These are phyloP conservation scores for Thalassiosira tumida DNA, from an alignment of 352 stramenopile species.

Conservation along the genomic window DNA sequence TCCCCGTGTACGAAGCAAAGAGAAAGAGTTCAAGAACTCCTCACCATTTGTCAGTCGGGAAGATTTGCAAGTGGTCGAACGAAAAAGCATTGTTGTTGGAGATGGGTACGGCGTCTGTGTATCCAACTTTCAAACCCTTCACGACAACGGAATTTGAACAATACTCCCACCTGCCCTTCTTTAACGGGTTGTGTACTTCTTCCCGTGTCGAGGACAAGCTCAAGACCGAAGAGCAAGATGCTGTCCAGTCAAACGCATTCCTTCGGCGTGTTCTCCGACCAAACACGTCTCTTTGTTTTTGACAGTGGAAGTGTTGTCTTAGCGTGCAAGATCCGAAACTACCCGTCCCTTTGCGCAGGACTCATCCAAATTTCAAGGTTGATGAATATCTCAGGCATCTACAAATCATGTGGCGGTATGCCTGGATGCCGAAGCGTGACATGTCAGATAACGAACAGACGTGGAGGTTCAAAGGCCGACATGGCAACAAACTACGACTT, in stretches of 20 bases:
- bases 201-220: slow-evolving; percentile 11
- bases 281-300: not conserved
- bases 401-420: not conserved
- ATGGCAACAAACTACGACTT: slow-evolving; percentile 30
- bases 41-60: not conserved
- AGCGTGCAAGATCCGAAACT: slow-evolving; percentile 43
- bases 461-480: slow-evolving; percentile 8
- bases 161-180: slow-evolving; percentile 32
- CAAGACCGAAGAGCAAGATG: slow-evolving; percentile 10
- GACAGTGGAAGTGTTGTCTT: slow-evolving; percentile 16
- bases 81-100: slow-evolving; percentile 29
- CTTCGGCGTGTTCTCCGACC: not conserved
- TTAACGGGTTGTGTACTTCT: slow-evolving; percentile 30
- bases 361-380: slow-evolving; percentile 53
- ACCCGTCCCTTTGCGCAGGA: not conserved
- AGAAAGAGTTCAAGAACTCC: not conserved
- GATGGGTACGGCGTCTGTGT: slow-evolving; percentile 30
- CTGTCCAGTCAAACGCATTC: slow-evolving; percentile 15
- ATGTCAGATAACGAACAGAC: slow-evolving; percentile 35
- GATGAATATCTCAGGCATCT: slow-evolving; percentile 20
- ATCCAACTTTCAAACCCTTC: slow-evolving; percentile 14
- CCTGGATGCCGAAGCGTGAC: slow-evolving; percentile 17
- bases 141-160: slow-evolving; percentile 34
- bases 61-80: slow-evolving; percentile 33
- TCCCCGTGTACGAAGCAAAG: slow-evolving; percentile 18